Evolutionary conservation across 495 filamentous ascomycete genomes (phyloP).

Genomic region (Hypoxylon fuscum): DNA sequence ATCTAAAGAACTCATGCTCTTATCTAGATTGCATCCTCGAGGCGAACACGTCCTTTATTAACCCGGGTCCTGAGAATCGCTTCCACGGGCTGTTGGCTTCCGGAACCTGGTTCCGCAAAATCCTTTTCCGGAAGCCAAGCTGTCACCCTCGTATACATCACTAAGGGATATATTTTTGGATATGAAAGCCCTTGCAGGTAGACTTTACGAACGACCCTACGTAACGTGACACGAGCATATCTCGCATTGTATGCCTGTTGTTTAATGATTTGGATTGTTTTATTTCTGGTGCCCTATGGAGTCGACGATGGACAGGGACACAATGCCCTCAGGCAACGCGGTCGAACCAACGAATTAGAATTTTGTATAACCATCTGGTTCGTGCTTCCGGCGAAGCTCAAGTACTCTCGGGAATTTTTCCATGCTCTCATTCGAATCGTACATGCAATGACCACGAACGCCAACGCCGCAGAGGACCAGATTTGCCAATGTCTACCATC

Average conservation of each 20-base stretch:
- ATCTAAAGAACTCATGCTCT: not conserved
- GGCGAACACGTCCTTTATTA: not conserved
- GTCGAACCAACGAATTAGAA: conserved; percentile 1
- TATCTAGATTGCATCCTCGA: not conserved
- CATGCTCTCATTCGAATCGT: conserved; percentile 11
- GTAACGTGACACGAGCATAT: conserved; percentile 5
- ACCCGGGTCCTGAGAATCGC: not conserved
- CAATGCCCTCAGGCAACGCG: conserved; percentile 1
- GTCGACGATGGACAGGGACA: conserved; percentile 7
- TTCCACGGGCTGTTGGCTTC: conserved; percentile 10
- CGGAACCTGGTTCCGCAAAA: conserved; percentile 14
- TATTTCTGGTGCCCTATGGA: conserved; percentile 14
- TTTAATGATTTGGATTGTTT: conserved; percentile 11
- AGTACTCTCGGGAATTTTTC: conserved; percentile 7
- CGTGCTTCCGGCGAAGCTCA: not conserved
- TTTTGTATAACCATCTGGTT: not conserved
- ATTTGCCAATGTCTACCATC: too few relatives aligned
- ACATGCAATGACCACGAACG: conserved; percentile 1
- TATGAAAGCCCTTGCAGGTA: too few relatives aligned
- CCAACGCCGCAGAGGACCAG: not conserved
- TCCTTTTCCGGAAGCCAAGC: conserved; percentile 1
- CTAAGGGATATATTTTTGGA: too few relatives aligned
- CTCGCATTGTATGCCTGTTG: conserved; percentile 9
- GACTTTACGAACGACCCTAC: too few relatives aligned
- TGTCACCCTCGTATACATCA: conserved; percentile 10